A percentile compares a stretch with the other conserved stretches of the same genome.
Conservation (phyloP, 2,329 filamentous ascomycete species). For the Dryadomyces sulphureus region DNA sequence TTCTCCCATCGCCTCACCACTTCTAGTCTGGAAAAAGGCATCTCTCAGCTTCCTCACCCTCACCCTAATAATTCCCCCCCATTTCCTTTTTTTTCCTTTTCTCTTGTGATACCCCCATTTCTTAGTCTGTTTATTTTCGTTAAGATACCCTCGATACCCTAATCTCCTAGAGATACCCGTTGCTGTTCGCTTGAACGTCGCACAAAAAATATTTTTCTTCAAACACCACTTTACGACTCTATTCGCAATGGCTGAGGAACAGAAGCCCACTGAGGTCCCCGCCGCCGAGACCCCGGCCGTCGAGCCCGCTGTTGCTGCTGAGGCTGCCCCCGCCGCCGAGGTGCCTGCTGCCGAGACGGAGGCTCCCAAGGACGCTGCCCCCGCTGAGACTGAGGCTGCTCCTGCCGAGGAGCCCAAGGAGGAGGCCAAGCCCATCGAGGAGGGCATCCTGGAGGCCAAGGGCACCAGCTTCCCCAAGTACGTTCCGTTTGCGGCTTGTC, state of each 20-base stretch:
- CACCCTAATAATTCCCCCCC: constrained; percentile 12
- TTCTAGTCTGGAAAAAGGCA: background rate
- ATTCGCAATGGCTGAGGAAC: constrained; percentile 56
- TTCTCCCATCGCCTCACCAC: constrained; percentile 10
- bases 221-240: constrained; percentile 12
- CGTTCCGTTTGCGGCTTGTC: constrained; percentile 21
- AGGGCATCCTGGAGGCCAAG: constrained; percentile 83
- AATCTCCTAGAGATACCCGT: constrained; percentile 7
- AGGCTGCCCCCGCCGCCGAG: constrained; percentile 14
- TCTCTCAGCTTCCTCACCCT: background rate
- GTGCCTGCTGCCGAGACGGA: constrained; percentile 21
- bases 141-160: constrained; percentile 10
- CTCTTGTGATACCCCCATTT: constrained; percentile 20
- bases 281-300: constrained; percentile 20
- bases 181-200: background rate
- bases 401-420: constrained; percentile 25
- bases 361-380: constrained; percentile 13
- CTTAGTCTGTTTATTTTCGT: constrained; percentile 19
- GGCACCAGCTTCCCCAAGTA: constrained; percentile 77
- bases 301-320: constrained; percentile 10
- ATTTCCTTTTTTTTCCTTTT: constrained; percentile 11
- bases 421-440: constrained; percentile 44
- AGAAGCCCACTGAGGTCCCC: constrained; percentile 52
- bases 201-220: constrained; percentile 10
- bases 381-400: constrained; percentile 23